A percentile compares a stretch with the other conserved stretches of the same genome.
These are phyloP conservation scores for Coemansia sp. DNA, from an alignment of 192 early-diverging fungal genomes.

Conservation along the genomic window DNA sequence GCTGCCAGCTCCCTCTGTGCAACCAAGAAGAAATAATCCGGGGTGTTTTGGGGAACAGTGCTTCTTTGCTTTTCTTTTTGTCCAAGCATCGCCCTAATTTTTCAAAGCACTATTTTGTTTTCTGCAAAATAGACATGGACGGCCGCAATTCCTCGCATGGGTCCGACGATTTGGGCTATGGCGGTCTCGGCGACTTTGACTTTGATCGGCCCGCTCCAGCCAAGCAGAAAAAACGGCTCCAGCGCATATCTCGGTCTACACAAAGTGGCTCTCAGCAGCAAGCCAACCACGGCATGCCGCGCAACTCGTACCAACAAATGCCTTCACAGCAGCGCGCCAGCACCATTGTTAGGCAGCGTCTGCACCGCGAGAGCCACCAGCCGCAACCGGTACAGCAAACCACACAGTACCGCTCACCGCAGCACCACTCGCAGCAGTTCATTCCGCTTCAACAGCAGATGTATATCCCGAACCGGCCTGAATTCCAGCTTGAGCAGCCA, in stretches of 20 bases:
- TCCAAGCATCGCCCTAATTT: conserved; percentile 1
- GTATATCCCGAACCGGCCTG: conserved; percentile 7
- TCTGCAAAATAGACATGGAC: conserved; percentile 26
- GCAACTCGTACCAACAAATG: conserved; percentile 4
- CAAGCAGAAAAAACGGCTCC: conserved; percentile 38
- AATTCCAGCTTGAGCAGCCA: conserved; percentile 12
- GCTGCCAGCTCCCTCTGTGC: not conserved
- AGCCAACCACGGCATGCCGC: not conserved
- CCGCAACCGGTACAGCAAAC: conserved; percentile 7
- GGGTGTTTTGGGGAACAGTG: not conserved
- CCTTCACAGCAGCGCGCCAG: conserved; percentile 5
- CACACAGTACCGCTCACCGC: conserved; percentile 10
- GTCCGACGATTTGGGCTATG: conserved; percentile 18
- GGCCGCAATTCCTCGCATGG: conserved; percentile 16
- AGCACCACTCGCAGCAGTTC: conserved; percentile 22
- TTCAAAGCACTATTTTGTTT: conserved; percentile 6
- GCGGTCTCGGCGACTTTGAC: conserved; percentile 18
- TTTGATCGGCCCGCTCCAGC: conserved; percentile 39
- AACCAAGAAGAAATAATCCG: not conserved
- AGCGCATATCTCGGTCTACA: conserved; percentile 31
- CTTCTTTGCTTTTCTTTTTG: not conserved
- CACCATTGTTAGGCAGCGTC: conserved; percentile 14
- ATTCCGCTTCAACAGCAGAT: conserved; percentile 5
- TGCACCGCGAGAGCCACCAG: conserved; percentile 18
- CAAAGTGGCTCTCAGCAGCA: conserved; percentile 13